phyloP scores from a whole-genome alignment of 495 filamentous ascomycete genomes.

The Daldinia concentrica region DNA sequence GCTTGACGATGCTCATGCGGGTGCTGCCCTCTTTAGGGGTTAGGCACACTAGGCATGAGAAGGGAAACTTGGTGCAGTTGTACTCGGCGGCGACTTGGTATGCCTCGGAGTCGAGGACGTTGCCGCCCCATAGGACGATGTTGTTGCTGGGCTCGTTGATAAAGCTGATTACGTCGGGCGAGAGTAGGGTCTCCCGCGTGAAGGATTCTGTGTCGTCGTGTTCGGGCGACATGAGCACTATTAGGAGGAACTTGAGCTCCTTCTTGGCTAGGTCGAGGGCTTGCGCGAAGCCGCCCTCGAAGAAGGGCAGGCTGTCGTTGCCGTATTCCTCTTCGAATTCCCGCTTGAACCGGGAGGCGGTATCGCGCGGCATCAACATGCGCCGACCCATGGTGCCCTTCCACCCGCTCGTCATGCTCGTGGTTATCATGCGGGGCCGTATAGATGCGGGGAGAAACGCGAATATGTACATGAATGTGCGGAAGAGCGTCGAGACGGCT shows the following conservation, averaged over 20 bases:
- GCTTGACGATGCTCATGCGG: slow-evolving; percentile 85
- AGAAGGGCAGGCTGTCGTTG: slow-evolving; percentile 71
- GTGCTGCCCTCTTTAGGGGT: slow-evolving; percentile 81
- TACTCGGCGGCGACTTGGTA: slow-evolving; percentile 89
- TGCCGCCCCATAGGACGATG: slow-evolving; percentile 90
- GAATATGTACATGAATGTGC: slow-evolving; percentile 81
- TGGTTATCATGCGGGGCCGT: slow-evolving; percentile 71
- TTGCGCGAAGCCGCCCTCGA: slow-evolving; percentile 88
- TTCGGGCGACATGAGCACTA: slow-evolving; percentile 86
- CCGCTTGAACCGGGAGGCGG: slow-evolving; percentile 84
- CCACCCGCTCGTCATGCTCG: slow-evolving; percentile 62
- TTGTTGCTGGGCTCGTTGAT: slow-evolving; percentile 76
- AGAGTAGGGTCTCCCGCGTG: slow-evolving; percentile 80
- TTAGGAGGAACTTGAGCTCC: slow-evolving; percentile 88
- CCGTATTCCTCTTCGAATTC: slow-evolving; percentile 96
- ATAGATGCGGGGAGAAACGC: slow-evolving; percentile 54
- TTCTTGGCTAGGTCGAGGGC: slow-evolving; percentile 87
- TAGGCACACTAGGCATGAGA: slow-evolving; percentile 82
- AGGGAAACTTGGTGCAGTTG: slow-evolving; percentile 89
- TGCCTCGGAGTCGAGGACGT: slow-evolving; percentile 88
- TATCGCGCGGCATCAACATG: slow-evolving; percentile 82
- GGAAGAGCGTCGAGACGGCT: slow-evolving; percentile 71
- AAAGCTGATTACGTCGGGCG: slow-evolving; percentile 75
- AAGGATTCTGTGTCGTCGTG: slow-evolving; percentile 92
- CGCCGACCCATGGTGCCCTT: slow-evolving; percentile 74